Evolutionary conservation across 2,329 filamentous ascomycete genomes (phyloP), one percentile per base, ranked within the genome.

Genomic region (Talaromyces sp.): DNA sequence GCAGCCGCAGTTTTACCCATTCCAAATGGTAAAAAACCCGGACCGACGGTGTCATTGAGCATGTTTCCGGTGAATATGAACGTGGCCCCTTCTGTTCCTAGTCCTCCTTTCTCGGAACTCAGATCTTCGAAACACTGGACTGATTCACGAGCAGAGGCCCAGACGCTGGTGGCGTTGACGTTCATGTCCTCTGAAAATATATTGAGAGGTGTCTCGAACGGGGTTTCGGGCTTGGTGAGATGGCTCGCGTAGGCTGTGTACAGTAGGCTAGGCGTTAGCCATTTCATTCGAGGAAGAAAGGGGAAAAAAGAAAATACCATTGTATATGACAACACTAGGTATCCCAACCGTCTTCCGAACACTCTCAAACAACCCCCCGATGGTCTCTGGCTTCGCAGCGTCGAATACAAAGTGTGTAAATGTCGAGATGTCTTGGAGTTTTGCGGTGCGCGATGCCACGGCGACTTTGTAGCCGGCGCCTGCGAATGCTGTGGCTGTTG

Each of bases 341-440:
- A 44, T 42, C 8, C 33, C 54, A 40, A 56, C 54, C 1, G 23
- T 44, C 34, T 44, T 36, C 10, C 54, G 54, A 3, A 56, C 54
- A 6, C 34, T 34, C 23, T 56, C 34, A 23, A 56, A 56, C 34
- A 56, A 30, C 2, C 23, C 54, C 18, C 5, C 4, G 9, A 56
- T 33, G 12, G 54, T 27, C 9, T 56, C 54, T 27, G 54, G 54
- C 7, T 56, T 40, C 18, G 54, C 18, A 16, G 54, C 54, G 23
- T 56, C 33, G 18, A 56, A 56, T n/a, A n/a, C 54, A 40, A 44
- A 56, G 34, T 56, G 54, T 10, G 31, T 56, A 33, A 56, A 56
- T 14, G 14, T n/a, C 6, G 54, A 12, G 23, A 23, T 23, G n/a
- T 56, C 34, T 16, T 40, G 36, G 12, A 42, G 18, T 42, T 34